These are phyloP conservation scores for Piper longum DNA, from an alignment of 164 flowering plant species.

Conservation along the genomic window DNA sequence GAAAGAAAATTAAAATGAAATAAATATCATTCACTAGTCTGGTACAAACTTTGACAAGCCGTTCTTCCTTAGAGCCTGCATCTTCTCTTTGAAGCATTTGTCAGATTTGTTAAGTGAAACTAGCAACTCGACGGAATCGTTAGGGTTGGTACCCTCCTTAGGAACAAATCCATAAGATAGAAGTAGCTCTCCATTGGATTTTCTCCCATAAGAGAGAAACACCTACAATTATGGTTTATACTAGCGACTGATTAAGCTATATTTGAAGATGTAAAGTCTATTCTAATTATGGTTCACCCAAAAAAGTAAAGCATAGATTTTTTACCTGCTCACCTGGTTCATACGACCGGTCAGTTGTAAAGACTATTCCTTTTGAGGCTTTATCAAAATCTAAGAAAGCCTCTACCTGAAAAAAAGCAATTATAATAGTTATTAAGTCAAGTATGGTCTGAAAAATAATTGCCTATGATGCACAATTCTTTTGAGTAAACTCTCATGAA, in stretches of 20 bases:
- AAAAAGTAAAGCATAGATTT: background rate
- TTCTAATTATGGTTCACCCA: no score
- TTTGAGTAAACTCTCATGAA: no score
- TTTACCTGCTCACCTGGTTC: slow-evolving; percentile 99
- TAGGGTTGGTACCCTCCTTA: slow-evolving; percentile 76
- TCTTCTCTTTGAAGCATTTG: slow-evolving; percentile 61
- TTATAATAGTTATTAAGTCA: slow-evolving; percentile 2
- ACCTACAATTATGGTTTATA: slow-evolving; percentile 26
- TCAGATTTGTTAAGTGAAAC: slow-evolving; percentile 65
- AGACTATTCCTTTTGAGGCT: slow-evolving; percentile 75
- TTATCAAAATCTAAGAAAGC: slow-evolving; percentile 88
- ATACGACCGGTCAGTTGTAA: slow-evolving; percentile 75
- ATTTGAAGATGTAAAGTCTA: no score
- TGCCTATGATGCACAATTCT: no score
- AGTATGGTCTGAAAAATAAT: background rate
- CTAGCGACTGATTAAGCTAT: no score
- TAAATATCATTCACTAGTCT: background rate
- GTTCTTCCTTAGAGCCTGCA: slow-evolving; percentile 55
- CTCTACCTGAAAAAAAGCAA: slow-evolving; percentile 45
- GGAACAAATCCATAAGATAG: slow-evolving; percentile 98
- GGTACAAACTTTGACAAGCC: slow-evolving; percentile 58
- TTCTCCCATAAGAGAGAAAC: slow-evolving; percentile 92
- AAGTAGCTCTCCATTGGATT: slow-evolving; percentile 90
- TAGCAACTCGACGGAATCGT: slow-evolving; percentile 72
- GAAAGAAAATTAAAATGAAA: background rate